Evolutionary conservation across 2,329 filamentous ascomycete species (phyloP).

Genomic region (Claviceps africana): DNA sequence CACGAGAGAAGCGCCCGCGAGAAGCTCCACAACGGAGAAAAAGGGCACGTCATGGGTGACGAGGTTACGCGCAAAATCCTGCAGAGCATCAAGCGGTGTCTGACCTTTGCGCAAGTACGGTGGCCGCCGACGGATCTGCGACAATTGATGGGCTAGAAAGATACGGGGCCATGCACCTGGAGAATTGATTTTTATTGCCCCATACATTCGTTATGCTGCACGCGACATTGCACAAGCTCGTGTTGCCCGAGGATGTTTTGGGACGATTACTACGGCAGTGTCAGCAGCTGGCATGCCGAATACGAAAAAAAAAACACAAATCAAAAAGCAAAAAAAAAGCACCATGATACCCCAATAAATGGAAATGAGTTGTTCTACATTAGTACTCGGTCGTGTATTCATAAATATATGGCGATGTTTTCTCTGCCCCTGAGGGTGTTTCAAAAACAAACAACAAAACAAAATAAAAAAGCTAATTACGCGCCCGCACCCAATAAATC

Average conservation of each 20-base stretch:
- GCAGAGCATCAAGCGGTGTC: conserved; percentile 91
- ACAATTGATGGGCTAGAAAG: conserved; percentile 68
- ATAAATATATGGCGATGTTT: background rate
- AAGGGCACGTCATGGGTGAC: conserved; percentile 94
- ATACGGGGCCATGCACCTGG: background rate
- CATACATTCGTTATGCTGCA: background rate
- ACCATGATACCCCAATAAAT: background rate
- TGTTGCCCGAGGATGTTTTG: background rate
- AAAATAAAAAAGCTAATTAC: background rate
- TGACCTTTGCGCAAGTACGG: conserved; percentile 91
- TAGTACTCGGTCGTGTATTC: background rate
- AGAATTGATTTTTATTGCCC: background rate
- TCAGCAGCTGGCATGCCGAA: background rate
- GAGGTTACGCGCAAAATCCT: conserved; percentile 91
- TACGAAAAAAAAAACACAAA: background rate
- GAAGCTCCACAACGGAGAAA: conserved; percentile 77
- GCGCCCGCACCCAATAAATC: background rate
- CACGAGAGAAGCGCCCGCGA: conserved; percentile 92
- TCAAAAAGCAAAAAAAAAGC: too few species aligned
- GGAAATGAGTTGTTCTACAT: background rate
- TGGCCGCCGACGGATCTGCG: conserved; percentile 89
- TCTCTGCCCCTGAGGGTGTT: background rate
- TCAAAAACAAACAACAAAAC: background rate
- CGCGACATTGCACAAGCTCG: too few species aligned
- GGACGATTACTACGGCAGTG: background rate